Percentiles rank a stretch among this genome's conserved stretches.
These are phyloP conservation scores for Penicillium sp. DNA, from an alignment of 2,329 filamentous ascomycete genomes.

Conservation along the genomic window DNA sequence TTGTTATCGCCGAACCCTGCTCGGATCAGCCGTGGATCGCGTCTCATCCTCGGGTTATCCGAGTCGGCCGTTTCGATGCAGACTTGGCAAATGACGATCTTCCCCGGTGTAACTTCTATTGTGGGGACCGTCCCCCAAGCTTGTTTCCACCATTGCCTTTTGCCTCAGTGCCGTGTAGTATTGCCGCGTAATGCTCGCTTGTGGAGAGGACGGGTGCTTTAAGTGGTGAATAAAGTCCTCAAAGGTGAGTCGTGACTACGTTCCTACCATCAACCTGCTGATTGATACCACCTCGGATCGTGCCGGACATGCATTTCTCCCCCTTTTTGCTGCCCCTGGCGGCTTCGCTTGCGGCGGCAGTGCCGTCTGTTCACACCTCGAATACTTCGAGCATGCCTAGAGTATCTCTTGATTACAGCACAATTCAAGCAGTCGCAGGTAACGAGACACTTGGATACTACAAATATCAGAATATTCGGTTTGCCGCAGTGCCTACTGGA, in stretches of 20 bases:
- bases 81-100: not conserved
- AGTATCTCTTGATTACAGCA: conserved; percentile 32
- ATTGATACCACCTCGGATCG: not conserved
- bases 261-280: not conserved
- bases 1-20: too few relatives aligned
- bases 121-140: not conserved
- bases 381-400: conserved; percentile 4
- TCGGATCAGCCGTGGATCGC: too few relatives aligned
- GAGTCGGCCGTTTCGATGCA: not conserved
- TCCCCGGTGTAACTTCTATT: not conserved
- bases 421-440: conserved; percentile 27
- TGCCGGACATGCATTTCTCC: conserved; percentile 4
- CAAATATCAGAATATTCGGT: conserved; percentile 42
- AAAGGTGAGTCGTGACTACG: not conserved
- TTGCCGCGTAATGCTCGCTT: not conserved
- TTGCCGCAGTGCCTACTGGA: conserved; percentile 36
- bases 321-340: conserved; percentile 8
- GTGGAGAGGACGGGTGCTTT: not conserved
- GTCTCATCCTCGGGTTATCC: not conserved
- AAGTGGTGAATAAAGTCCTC: not conserved
- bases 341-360: conserved; percentile 6
- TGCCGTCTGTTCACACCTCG: conserved; percentile 2
- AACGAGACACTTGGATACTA: conserved; percentile 24
- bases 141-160: not conserved
- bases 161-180: not conserved